Base-by-base conservation (phyloP, 805 yeast species). In the Schwanniomyces sp. region DNA sequence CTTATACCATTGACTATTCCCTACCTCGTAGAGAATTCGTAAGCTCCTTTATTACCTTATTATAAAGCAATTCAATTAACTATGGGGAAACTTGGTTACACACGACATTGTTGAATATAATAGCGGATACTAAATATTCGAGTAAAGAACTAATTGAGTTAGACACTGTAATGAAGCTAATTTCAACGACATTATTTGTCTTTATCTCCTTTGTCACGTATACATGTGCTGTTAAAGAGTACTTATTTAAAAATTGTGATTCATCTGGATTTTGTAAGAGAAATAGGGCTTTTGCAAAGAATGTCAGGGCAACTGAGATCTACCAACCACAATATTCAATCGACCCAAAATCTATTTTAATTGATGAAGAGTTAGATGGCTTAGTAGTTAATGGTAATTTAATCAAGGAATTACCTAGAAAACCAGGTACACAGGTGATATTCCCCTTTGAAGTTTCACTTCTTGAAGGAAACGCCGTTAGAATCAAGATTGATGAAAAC, bases 231-330 rank as follows among this genome's bases (percentile, higher is more conserved):
- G 90, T 84, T 34, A 84, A 85, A 55, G 81, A 79, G 2, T 81
- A 84, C 52, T 66, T 89, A 46, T 86, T 90, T 73, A 88, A 89
- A 61, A 80, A 75, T 11, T 91, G 98, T 64, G 81, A 74, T 5
- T 85, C 86, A 57, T 79, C 90, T 14, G 96, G 96, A 6, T 91
- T 91, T 61, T 91, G 98, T 61, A 67, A 76, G 43, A 77, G 98
- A 64, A 88, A 91, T 58, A 72, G 92, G 46, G 82, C 80, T 48
- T 89, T 79, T 60, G 88, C 89, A 1, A 50, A 59, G 2, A 61
- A 52, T 7, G 51, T 67, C 21, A 34, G 43, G 10, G 21, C 17
- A 12, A 45, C 37, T 12, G 32, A 43, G 7, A 26, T 46, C 6
- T 55, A 45, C 37, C 28, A 18, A 26, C 52, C 67, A 11, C 56